Evolutionary conservation across 352 stramenopile genomes (phyloP), one percentile per base, ranked within the genome.

Genomic region (Hyphochytrium catenoides): DNA sequence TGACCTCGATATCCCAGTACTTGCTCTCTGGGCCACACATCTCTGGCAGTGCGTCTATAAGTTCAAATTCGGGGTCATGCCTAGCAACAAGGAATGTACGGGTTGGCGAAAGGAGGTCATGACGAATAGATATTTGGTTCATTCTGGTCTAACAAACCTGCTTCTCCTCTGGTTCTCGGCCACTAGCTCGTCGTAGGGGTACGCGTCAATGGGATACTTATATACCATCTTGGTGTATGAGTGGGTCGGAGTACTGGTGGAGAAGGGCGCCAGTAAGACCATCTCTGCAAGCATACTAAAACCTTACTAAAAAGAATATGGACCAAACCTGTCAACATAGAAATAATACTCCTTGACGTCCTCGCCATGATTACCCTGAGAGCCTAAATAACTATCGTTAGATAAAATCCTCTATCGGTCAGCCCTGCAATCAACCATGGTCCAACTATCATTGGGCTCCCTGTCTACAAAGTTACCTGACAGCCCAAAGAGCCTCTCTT

Each of bases 111-210:
- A n/a, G n/a, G n/a, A n/a, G n/a, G n/a, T n/a, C n/a, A n/a, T n/a
- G n/a, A n/a, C n/a, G n/a, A n/a, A n/a, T n/a, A n/a, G n/a, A n/a
- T n/a, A n/a, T n/a, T n/a, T n/a, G n/a, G n/a, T n/a, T n/a, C n/a
- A n/a, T n/a, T n/a, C n/a, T n/a, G n/a, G n/a, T n/a, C n/a, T n/a
- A n/a, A n/a, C n/a, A n/a, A n/a, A n/a, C n/a, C 16, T n/a, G 12
- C 7, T 14, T 5, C 33, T 21, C 12, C 5, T 7, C 14, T 21
- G 21, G 7, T 29, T 26, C 16, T 27, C 7, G 9, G 16, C 12
- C 33, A 38, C 33, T 24, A 38, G 33, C 33, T 25, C 17, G 5
- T 26, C 33, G 33, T 38, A 38, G 7, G 33, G 33, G 16, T 31
- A 38, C 5, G 7, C 9, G 9, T 29, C 7, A 21, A 38, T 38